These are phyloP conservation scores for Rosa rugosa DNA, from an alignment of 306 rosid genomes.

Conservation along the genomic window DNA sequence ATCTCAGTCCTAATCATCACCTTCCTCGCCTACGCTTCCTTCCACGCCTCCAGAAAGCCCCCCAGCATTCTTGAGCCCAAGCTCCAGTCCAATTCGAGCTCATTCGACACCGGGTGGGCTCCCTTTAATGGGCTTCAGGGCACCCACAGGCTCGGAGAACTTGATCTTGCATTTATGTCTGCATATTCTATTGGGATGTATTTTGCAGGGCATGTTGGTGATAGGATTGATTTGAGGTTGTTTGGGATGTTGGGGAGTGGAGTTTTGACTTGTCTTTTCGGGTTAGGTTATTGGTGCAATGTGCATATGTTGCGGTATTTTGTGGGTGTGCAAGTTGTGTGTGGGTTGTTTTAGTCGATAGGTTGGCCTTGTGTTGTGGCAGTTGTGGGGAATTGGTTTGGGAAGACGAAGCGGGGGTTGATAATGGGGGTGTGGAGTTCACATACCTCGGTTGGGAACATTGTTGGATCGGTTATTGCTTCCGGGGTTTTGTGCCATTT, in stretches of 20 bases:
- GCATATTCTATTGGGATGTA: slow-evolving; percentile 84
- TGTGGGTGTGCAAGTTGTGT: slow-evolving; percentile 64
- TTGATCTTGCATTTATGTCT: slow-evolving; percentile 80
- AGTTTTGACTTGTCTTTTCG: slow-evolving; percentile 61
- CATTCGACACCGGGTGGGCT: slow-evolving; percentile 62
- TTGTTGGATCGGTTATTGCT: slow-evolving; percentile 75
- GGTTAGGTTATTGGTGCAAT: slow-evolving; percentile 82
- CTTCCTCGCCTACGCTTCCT: slow-evolving; percentile 77
- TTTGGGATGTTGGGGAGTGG: slow-evolving; percentile 94
- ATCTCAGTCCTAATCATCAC: slow-evolving; percentile 57
- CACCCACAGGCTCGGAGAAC: slow-evolving; percentile 72
- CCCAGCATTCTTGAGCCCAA: slow-evolving; percentile 82
- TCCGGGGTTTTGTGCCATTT: slow-evolving; percentile 64
- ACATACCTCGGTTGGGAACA: slow-evolving; percentile 87
- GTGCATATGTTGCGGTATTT: slow-evolving; percentile 72
- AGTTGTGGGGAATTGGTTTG: slow-evolving; percentile 82
- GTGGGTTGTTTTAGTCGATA: slow-evolving; percentile 91
- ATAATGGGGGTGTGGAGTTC: slow-evolving; percentile 95
- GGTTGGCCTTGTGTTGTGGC: slow-evolving; percentile 99
- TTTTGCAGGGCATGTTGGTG: slow-evolving; percentile 82
- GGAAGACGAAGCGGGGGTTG: slow-evolving; percentile 80
- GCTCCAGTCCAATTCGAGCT: slow-evolving; percentile 37
- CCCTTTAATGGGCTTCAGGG: slow-evolving; percentile 77
- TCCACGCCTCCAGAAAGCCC: slow-evolving; percentile 89
- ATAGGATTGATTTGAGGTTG: slow-evolving; percentile 76